Percentiles rank a stretch among this genome's conserved stretches.
These are phyloP conservation scores for Dittrichia graveolens DNA, from an alignment of 129 eudicot genomes.

Conservation along the genomic window DNA sequence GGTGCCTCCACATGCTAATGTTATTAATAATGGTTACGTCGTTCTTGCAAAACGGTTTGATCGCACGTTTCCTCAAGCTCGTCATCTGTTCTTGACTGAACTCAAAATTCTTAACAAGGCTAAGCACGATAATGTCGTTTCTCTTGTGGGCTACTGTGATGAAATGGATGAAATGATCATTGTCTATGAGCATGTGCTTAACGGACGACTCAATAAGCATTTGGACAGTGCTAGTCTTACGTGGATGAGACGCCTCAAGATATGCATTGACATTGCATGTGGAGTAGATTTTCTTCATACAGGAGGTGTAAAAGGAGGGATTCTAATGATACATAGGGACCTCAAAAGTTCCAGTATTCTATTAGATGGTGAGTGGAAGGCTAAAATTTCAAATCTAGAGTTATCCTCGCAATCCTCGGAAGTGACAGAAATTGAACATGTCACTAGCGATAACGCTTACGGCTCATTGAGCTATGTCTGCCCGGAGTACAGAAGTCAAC, in stretches of 20 bases:
- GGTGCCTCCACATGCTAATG: neutral
- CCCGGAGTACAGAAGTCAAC: neutral
- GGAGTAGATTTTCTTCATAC: slow-evolving; percentile 14
- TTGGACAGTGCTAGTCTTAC: neutral
- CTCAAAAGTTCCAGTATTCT: slow-evolving; percentile 5
- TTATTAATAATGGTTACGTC: neutral
- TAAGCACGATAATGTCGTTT: neutral
- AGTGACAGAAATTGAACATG: neutral
- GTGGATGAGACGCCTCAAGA: slow-evolving; percentile 11
- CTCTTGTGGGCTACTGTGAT: slow-evolving; percentile 9
- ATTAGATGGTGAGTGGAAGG: neutral
- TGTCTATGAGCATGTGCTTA: neutral
- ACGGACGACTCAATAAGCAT: slow-evolving; percentile 4
- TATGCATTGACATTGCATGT: neutral
- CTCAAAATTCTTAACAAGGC: neutral
- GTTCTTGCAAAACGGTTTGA: slow-evolving; percentile 10
- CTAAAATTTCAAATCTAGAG: slow-evolving; percentile 20
- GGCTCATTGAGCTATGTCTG: neutral
- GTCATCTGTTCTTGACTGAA: neutral
- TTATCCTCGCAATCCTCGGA: neutral
- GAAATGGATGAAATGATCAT: slow-evolving; percentile 2
- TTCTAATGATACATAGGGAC: neutral
- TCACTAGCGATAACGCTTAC: neutral
- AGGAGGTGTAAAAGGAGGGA: neutral
- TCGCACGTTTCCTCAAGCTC: neutral